Evolutionary conservation across 1,284 basidiomycete species (phyloP), one percentile per base, ranked within the genome.

Genomic region (Cutaneotrichosporon sp.): DNA sequence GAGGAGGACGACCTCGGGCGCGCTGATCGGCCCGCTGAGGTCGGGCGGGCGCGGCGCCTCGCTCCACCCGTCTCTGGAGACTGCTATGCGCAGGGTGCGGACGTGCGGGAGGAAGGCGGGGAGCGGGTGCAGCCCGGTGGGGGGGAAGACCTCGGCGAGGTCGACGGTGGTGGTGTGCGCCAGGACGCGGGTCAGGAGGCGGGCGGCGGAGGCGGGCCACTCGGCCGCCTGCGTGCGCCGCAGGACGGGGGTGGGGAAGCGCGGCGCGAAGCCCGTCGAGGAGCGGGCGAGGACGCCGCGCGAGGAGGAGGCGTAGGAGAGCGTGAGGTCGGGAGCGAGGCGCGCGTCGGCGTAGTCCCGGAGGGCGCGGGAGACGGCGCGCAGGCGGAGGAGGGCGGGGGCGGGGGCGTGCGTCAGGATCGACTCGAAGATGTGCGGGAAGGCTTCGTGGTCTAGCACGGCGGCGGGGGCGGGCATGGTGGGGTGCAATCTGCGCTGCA

Each of bases 341-440:
- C 10, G 18, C 18, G 25, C 27, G 27, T 56, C 54, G 4, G 31
- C 54, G 14, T 31, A 25, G 13, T 31, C 29, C n/a, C 54, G 43
- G n/a, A 56, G n/a, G 14, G 7, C 3, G 24, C 46, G 42, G 24
- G 34, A 20, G 9, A 46, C 47, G 22, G 20, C 16, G 10, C 60
- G 55, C 3, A 62, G 43, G 1, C 16, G 31, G 22, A 62, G 43
- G 2, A 57, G 25, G 20, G 38, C 38, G 1, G 25, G 18, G 11
- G 27, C 27, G 20, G 46, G 18, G 3, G 60, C 55, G 27, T 46
- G 10, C 3, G 33, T n/a, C 20, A 62, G 31, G 56, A 58, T 51
- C 9, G 47, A 18, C 8, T 58, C 56, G 25, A 62, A 55, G 46
- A 62, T 62, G 61, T 62, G 56, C 6, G 61, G 61, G 53, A 51